These are phyloP conservation scores for Articulospora tetracladia DNA, from an alignment of 495 filamentous ascomycete species.

Conservation along the genomic window DNA sequence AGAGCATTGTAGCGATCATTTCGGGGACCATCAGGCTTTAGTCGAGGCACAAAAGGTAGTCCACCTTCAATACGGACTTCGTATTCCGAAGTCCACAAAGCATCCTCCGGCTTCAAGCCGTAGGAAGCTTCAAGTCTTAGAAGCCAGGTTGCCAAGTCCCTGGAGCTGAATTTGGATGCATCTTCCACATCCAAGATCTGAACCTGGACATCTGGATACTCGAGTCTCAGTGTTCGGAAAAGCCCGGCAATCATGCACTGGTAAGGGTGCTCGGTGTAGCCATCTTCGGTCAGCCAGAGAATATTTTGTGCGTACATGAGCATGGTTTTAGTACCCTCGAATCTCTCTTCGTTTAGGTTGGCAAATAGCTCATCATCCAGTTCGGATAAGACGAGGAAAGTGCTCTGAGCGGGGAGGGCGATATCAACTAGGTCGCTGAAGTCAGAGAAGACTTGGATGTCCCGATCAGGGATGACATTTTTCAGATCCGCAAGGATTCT, in stretches of 20 bases:
- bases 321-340: constrained; percentile 28
- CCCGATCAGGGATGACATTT: background rate
- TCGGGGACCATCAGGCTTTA: background rate
- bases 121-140: constrained; percentile 19
- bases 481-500: background rate
- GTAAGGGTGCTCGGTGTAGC: constrained; percentile 17
- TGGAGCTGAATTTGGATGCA: background rate
- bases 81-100: background rate
- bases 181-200: background rate
- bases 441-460: background rate
- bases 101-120: constrained; percentile 16
- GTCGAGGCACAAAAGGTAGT: background rate
- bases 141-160: background rate
- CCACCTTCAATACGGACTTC: background rate
- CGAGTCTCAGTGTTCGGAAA: background rate
- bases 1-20: constrained; percentile 5
- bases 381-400: constrained; percentile 42
- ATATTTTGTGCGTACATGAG: constrained; percentile 22
- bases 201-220: background rate
- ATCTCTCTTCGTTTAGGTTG: constrained; percentile 23
- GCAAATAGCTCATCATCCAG: constrained; percentile 39
- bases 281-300: constrained; percentile 19
- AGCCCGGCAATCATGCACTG: constrained; percentile 8
- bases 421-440: constrained; percentile 1
- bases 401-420: background rate